Base-by-base conservation (phyloP, 345 rosid genomes). In the Streptanthus diversifolius region DNA sequence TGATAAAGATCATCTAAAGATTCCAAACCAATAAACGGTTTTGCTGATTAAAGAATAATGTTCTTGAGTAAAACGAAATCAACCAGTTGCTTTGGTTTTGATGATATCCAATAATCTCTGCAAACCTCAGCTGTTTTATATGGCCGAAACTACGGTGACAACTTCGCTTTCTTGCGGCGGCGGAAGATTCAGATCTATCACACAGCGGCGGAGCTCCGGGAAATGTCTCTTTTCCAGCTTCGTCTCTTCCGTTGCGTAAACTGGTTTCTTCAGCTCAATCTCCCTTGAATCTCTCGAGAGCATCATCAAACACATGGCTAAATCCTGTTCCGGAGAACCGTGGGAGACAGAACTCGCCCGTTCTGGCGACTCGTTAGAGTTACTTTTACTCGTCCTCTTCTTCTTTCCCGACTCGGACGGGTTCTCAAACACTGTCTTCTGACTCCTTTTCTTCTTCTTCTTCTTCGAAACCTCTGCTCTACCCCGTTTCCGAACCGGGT, bases 171-270 rank as follows among this genome's bases (percentile, higher is more conserved):
- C 98, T 69, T 80, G 52, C 5, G 92, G 96, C 45, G 98, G 96
- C 5, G 98, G 98, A 79, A 93, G 85, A 79, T 93, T 93, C 74
- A 93, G 98, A 88, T 93, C 98, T 85, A 93, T 84, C 66, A 81
- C 52, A 62, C 76, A 81, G 11, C 71, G 74, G 6, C 79, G 52
- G 39, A 57, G 68, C 66, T 81, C 81, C 49, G 73, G 60, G 63
- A 29, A 40, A 37, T 22, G 62, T 77, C 40, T 64, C 18, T 13
- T 52, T 0, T 39, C 76, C 63, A 63, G 71, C 61, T 75, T 80
- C 24, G 48, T 81, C 57, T 80, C 86, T 17, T 78, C 82, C 15
- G 66, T 75, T 47, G 56, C 59, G 17, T 54, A 47, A 19, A 66
- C 72, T 21, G 66, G 79, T n/a, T 54, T 76, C 68, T 75, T 72